Evolutionary conservation across 2,329 filamentous ascomycete genomes (phyloP), one percentile per base, ranked within the genome.

Genomic region (Epichloe festucae): DNA sequence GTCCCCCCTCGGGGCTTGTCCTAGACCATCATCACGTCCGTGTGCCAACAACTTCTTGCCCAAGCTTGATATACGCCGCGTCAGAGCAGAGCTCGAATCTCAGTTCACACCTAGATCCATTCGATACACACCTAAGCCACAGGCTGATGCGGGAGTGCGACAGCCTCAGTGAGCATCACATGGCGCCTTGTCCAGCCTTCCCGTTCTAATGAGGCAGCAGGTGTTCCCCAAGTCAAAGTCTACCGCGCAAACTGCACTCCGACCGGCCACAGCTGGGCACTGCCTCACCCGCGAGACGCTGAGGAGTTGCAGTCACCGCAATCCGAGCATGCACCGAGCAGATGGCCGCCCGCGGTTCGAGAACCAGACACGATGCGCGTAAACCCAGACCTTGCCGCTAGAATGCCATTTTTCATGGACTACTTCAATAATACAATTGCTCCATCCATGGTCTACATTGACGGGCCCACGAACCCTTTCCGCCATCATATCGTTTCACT

Each of bases 391-490:
- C 71, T 87, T 60, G 82, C 87, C 54, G 81, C 84, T 53, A 85
- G 89, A 63, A 85, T 95, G 72, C 84, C 86, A 57, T 94, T 86
- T 68, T 84, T 95, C 63, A 85, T 96, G 73, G 86, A 94, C 64
- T 95, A 95, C 68, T 96, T 95, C 68, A 85, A 90, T 63, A 89
- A 89, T 66, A 87, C 88, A 62, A 90, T 97, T 71, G 93, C 89
- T 58, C 87, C 88, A 5, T 88, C 89, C 53, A 87, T 96, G 68
- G 89, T 96, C 48, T 87, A 89, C 58, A 89, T 95, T 65, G 91
- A 97, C 64, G 84, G 84, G 11, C 85, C 87, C 1, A 77, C 76
- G 55, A 96, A 95, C 65, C 91, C 91, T 1, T 96, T 91, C 65
- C 78, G 89, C 55, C 82, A 84, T 59, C 85, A 94, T 63, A 82